These are phyloP conservation scores for Cardamine occulta DNA, from an alignment of 345 rosid species.

Conservation along the genomic window DNA sequence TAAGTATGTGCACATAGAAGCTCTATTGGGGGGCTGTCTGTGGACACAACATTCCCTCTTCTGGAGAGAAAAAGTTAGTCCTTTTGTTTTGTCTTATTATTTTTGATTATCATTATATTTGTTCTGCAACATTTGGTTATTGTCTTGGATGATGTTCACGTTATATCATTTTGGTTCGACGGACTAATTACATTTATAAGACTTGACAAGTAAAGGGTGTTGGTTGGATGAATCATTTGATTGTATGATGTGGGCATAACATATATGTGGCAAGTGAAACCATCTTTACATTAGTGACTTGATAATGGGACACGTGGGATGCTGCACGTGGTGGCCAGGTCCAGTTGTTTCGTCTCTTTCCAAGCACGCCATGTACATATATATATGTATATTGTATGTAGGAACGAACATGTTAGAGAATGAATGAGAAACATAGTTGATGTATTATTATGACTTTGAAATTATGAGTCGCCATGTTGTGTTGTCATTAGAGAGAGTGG, in stretches of 20 bases:
- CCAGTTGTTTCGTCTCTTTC: slow-evolving; percentile 38
- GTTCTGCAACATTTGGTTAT: slow-evolving; percentile 38
- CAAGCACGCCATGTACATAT: slow-evolving; percentile 16
- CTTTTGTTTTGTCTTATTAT: slow-evolving; percentile 14
- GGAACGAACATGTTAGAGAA: slow-evolving; percentile 33
- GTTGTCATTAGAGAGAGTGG: background rate
- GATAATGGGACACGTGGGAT: slow-evolving; percentile 32
- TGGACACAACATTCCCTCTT: slow-evolving; percentile 29
- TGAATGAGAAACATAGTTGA: slow-evolving; percentile 2
- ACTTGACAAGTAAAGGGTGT: slow-evolving; percentile 31
- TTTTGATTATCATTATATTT: slow-evolving; percentile 21
- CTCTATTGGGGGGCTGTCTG: slow-evolving; percentile 9
- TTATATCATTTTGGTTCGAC: slow-evolving; percentile 41
- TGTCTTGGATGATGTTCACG: slow-evolving; percentile 36
- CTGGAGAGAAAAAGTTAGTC: slow-evolving; percentile 36
- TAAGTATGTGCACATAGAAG: slow-evolving; percentile 31
- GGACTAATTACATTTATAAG: slow-evolving; percentile 25
- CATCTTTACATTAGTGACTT: slow-evolving; percentile 26
- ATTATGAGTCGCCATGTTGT: background rate
- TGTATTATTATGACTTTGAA: background rate
- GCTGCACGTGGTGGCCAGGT: slow-evolving; percentile 28
- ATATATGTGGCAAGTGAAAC: slow-evolving; percentile 30
- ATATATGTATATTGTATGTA: slow-evolving; percentile 1
- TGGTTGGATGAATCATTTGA: slow-evolving; percentile 29
- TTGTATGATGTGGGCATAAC: slow-evolving; percentile 20